phyloP scores from a whole-genome alignment of 1,284 basidiomycete genomes.

The Mixia osmundae region DNA sequence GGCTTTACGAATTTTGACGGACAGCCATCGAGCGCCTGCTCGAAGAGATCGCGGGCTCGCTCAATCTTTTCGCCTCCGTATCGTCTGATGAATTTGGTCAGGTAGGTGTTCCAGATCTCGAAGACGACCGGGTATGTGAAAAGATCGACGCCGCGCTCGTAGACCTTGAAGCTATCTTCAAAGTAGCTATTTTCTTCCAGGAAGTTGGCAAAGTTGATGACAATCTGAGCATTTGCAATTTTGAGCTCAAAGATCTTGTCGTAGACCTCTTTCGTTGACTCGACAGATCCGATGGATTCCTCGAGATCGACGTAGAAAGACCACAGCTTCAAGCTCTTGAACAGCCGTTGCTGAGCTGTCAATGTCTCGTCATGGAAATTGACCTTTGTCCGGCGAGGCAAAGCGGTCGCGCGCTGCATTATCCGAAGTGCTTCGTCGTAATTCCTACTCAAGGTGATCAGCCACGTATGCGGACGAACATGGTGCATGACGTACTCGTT shows the following conservation, averaged over 20 bases:
- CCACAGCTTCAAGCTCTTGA: slow-evolving; percentile 97
- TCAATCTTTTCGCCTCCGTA: slow-evolving; percentile 89
- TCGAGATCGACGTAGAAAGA: slow-evolving; percentile 95
- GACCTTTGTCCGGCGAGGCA: slow-evolving; percentile 71
- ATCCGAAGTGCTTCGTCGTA: slow-evolving; percentile 84
- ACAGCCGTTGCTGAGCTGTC: slow-evolving; percentile 65
- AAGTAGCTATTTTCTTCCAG: slow-evolving; percentile 94
- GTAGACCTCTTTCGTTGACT: slow-evolving; percentile 76
- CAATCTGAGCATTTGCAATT: slow-evolving; percentile 95
- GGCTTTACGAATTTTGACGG: slow-evolving; percentile 86
- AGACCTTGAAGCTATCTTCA: slow-evolving; percentile 97
- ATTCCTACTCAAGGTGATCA: slow-evolving; percentile 33
- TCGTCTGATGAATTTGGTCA: slow-evolving; percentile 89
- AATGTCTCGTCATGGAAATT: slow-evolving; percentile 88
- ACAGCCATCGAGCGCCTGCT: slow-evolving; percentile 90
- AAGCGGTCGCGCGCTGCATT: slow-evolving; percentile 74
- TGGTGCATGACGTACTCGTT: slow-evolving; percentile 47
- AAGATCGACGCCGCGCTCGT: slow-evolving; percentile 87
- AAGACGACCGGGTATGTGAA: slow-evolving; percentile 97
- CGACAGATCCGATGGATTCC: slow-evolving; percentile 83
- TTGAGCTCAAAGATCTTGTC: slow-evolving; percentile 92
- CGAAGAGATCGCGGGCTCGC: slow-evolving; percentile 83
- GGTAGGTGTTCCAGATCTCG: slow-evolving; percentile 97
- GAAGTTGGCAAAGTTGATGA: slow-evolving; percentile 92
- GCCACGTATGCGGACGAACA: neutral